Percentiles rank a stretch among this genome's conserved stretches.
phyloP scores from a whole-genome alignment of 202 grass and related monocot genomes.

The Panicum virgatum region DNA sequence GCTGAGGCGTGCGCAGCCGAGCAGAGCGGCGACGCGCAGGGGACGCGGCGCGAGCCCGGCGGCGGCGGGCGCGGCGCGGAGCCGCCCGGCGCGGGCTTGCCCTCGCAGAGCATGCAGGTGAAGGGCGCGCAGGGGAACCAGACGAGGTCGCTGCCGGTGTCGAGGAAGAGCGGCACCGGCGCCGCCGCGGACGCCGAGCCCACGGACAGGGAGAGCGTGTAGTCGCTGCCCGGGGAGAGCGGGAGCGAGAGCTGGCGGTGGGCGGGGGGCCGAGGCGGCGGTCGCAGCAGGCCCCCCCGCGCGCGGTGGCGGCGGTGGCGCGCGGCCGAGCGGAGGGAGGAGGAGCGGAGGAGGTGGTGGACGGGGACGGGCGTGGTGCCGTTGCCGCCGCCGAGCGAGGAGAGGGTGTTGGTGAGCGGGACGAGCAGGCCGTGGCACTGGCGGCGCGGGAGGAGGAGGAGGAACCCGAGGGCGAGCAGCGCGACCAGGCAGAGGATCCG shows the following conservation, averaged over 20 bases:
- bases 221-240: conserved; percentile 81
- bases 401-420: conserved; percentile 59
- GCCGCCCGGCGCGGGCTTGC: conserved; percentile 42
- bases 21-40: conserved; percentile 61
- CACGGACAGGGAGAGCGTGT: conserved; percentile 74
- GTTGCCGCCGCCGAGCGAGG: conserved; percentile 14
- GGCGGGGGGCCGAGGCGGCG: neutral
- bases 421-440: conserved; percentile 47
- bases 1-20: conserved; percentile 61
- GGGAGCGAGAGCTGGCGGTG: conserved; percentile 58
- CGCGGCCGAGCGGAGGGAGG: conserved; percentile 49
- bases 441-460: neutral
- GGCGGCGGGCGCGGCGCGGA: conserved; percentile 31
- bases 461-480: conserved; percentile 26
- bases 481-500: neutral
- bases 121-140: conserved; percentile 97
- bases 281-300: neutral
- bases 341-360: conserved; percentile 66
- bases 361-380: conserved; percentile 3
- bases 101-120: conserved; percentile 93
- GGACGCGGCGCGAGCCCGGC: conserved; percentile 42
- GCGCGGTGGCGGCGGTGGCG: conserved; percentile 45
- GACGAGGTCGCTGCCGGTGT: conserved; percentile 86
- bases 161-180: conserved; percentile 77
- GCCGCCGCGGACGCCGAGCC: conserved; percentile 42